phyloP scores from a whole-genome alignment of 805 yeast species.

The Isabelozyma pseudorhagii region DNA sequence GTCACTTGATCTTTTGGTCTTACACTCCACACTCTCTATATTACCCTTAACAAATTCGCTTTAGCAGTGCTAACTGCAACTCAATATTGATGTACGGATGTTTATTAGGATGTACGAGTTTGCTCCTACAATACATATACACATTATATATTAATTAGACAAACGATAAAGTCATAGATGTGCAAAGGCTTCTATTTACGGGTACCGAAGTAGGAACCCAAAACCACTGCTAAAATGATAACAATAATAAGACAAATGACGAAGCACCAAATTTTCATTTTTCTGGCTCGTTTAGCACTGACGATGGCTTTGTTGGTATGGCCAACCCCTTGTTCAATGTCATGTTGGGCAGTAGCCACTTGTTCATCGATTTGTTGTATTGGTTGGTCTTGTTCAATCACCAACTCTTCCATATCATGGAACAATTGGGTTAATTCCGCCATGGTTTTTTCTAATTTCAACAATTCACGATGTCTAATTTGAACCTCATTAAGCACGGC shows the following conservation, averaged over 20 bases:
- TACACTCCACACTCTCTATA: too few relatives aligned
- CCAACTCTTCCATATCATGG: slow-evolving; percentile 94
- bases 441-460: slow-evolving; percentile 92
- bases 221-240: slow-evolving; percentile 62
- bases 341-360: slow-evolving; percentile 79
- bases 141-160: too few relatives aligned
- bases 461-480: slow-evolving; percentile 90
- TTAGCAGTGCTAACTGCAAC: too few relatives aligned
- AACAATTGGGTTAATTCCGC: slow-evolving; percentile 92
- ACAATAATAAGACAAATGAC: slow-evolving; percentile 59
- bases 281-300: slow-evolving; percentile 86
- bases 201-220: slow-evolving; percentile 57
- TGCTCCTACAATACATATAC: too few relatives aligned
- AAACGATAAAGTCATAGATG: not conserved
- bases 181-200: slow-evolving; percentile 4
- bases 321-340: slow-evolving; percentile 91
- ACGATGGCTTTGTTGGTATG: slow-evolving; percentile 89
- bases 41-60: too few relatives aligned
- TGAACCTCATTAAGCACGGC: slow-evolving; percentile 95
- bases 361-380: slow-evolving; percentile 81
- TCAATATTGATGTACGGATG: too few relatives aligned
- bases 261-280: slow-evolving; percentile 83
- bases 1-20: too few relatives aligned
- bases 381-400: slow-evolving; percentile 89
- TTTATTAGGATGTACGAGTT: too few relatives aligned